Conservation (phyloP, 2,329 filamentous ascomycete genomes). For the Colletotrichum liaoningense region DNA sequence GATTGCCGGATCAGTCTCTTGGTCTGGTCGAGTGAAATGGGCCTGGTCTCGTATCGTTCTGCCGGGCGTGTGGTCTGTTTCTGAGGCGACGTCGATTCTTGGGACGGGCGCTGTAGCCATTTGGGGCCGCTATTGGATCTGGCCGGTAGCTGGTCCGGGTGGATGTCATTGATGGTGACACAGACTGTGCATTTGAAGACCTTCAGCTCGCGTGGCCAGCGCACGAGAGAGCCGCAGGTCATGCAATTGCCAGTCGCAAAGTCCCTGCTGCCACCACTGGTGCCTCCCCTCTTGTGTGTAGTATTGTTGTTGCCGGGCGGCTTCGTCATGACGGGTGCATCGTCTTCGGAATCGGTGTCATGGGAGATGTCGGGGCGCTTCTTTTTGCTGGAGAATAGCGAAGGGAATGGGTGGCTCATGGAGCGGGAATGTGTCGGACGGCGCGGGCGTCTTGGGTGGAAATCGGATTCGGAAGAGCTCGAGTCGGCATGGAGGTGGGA, state of each 20-base stretch:
- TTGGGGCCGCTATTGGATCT: slow-evolving; percentile 27
- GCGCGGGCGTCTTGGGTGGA: slow-evolving; percentile 43
- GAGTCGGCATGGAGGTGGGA: slow-evolving; percentile 47
- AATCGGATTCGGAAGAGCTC: slow-evolving; percentile 58
- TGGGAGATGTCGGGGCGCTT: slow-evolving; percentile 59
- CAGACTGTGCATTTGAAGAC: slow-evolving; percentile 88
- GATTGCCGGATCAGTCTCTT: slow-evolving; percentile 59
- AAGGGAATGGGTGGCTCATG: slow-evolving; percentile 84
- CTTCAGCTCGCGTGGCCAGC: slow-evolving; percentile 79
- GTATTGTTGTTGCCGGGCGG: slow-evolving; percentile 39
- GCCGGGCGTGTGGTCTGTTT: slow-evolving; percentile 13
- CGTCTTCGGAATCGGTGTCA: slow-evolving; percentile 44
- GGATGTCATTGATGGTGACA: slow-evolving; percentile 84
- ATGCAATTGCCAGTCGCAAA: slow-evolving; percentile 81
- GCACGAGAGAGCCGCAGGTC: slow-evolving; percentile 84
- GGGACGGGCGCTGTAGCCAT: slow-evolving; percentile 34
- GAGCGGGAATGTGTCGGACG: slow-evolving; percentile 68
- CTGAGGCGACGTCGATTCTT: slow-evolving; percentile 31
- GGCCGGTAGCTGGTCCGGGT: slow-evolving; percentile 16
- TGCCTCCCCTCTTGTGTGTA: slow-evolving; percentile 48
- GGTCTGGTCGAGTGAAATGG: slow-evolving; percentile 71
- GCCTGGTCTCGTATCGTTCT: slow-evolving; percentile 32
- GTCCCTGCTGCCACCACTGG: slow-evolving; percentile 59
- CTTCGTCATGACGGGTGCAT: slow-evolving; percentile 45
- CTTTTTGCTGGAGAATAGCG: slow-evolving; percentile 72